Evolutionary conservation across 148 eudicot genomes (phyloP), one percentile per base, ranked within the genome.

Genomic region (Polygonum maritimum): DNA sequence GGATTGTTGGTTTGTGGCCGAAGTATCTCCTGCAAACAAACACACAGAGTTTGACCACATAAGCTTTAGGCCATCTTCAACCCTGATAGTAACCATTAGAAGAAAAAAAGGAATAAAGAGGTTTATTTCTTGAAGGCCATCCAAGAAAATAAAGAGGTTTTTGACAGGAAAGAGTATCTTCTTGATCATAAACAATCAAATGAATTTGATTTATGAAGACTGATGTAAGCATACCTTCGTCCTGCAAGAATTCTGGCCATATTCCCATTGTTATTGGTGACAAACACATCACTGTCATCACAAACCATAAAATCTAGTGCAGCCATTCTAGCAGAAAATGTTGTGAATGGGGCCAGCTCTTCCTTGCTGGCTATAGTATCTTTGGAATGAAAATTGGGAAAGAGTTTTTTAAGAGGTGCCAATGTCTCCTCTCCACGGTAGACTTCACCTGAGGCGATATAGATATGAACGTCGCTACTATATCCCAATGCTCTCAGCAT

Each of bases 221-320:
- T 67, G 41, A 31, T 15, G 12, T 4, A 33, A 38, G 49, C 74
- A 74, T 87, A 92, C 98, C 98, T 93, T 87, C 92, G 83, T 80
- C 98, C 98, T 22, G 98, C 93, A 44, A 93, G 80, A 49, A 93
- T 93, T 79, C 81, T 89, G 47, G 96, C 98, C 98, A 93, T 93
- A 82, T 93, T 93, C 26, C 98, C 98, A 69, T 93, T 93, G 78
- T 93, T 93, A 80, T 93, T 93, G 41, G 96, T 83, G 82, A 89
- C 88, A 74, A 93, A 91, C 78, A 93, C 94, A 78, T 91, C 92
- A 52, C 96, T 91, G 71, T 88, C 89, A 52, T 93, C 98, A 69
- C 90, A 91, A 77, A 93, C 96, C 48, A 89, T 86, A 83, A 86
- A 91, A 78, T 93, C 98, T 52, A 93, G 80, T 48, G 98, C 98